Evolutionary conservation across 2,329 filamentous ascomycete genomes (phyloP), one percentile per base, ranked within the genome.

Genomic region (Botrytis pseudocinerea): DNA sequence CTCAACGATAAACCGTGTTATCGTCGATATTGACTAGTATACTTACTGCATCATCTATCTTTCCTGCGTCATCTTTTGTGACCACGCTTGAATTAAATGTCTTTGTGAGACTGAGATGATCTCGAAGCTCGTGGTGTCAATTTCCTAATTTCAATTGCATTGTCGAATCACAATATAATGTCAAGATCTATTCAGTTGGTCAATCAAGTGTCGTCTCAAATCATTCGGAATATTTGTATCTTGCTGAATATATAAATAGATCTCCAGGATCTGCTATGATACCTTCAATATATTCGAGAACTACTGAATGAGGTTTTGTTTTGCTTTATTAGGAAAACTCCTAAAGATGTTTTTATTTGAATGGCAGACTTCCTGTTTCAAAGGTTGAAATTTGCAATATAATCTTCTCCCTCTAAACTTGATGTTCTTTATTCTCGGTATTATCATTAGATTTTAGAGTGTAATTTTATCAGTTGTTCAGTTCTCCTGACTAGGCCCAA

Each of bases 371-470:
- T 51, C 4, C 51, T 28, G 14, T 4, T 28, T 28, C 51, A 18
- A 28, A 8, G 12, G 5, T 18, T 54, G 2, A 14, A 28, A 54
- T 1, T n/a, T 54, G 25, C 4, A n/a, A n/a, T n/a, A n/a, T 16
- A 2, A 14, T 54, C 12, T 6, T 3, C 9, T 54, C 6, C 48
- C 12, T n/a, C 1, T 5, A n/a, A 14, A 16, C 5, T 5, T 54
- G 10, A 54, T 4, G 25, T 54, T 16, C 10, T 54, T 5, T 5
- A n/a, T 54, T 54, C 10, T 54, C 48, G 2, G 12, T 6, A n/a
- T 14, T 1, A 5, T n/a, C 10, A 7, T 16, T 4, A 22, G 10
- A 54, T n/a, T 14, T 5, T 3, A n/a, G 3, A n/a, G 22, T n/a
- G 48, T 4, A 6, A 46, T 16, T 18, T 8, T 18, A 46, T 6